Base-by-base conservation (phyloP, 352 stramenopile species). In the Aphanomyces stellatus region DNA sequence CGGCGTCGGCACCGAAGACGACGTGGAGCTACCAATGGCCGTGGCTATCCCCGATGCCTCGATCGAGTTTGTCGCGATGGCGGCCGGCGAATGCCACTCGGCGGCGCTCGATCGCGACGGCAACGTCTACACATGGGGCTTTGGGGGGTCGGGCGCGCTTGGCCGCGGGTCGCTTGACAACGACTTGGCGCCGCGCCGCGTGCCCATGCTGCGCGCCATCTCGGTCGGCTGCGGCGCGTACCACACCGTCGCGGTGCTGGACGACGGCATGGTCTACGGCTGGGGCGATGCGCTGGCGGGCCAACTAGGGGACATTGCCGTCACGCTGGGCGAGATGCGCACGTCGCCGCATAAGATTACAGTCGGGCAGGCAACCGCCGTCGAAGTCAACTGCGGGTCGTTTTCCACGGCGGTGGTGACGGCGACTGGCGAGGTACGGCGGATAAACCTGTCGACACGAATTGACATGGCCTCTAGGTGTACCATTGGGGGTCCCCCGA, bases 91-190 rank as follows among this genome's bases (percentile, higher is more conserved):
- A 60, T 92, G 85, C 49, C 88, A 96, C 46, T 94, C 87, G 0
- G 79, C 71, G 51, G 87, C 81, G 4, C 60, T 95, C 40, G 88
- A 69, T 34, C 60, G 72, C 35, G 69, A 80, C 1, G 88, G 87
- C 4, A 71, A 88, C 10, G 74, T 96, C 11, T 96, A 85, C 37
- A 95, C 85, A 17, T 96, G 87, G 87, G 87, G 88, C 0, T 93
- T 94, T 51, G 86, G 88, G n/a, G 81, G 71, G 28, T 94, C 85
- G 1, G 87, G 87, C 1, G 86, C 88, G 15, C 67, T 96, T 7
- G 88, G 88, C 4, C 79, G 82, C 41, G 84, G 77, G 1, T 76
- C 71, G 5, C 65, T 75, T 59, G 82, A 93, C 2, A 91, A 91
- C 53, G 72, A 70, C 2, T 66, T 88, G 8, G 46, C 75, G 0